Conservation (phyloP, 805 yeast genomes). For the Starmerella geochares region DNA sequence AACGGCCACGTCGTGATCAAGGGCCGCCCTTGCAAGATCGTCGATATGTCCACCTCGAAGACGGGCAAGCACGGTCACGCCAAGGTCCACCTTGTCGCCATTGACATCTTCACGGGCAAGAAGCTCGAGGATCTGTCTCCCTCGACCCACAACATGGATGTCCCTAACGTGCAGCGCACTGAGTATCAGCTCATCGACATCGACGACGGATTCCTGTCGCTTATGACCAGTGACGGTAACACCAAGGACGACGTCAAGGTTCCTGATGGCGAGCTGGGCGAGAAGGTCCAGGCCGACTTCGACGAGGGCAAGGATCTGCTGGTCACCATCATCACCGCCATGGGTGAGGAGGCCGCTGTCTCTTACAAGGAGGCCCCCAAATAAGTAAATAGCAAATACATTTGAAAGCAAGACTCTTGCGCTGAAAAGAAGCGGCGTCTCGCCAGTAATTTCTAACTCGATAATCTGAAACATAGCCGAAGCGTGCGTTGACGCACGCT, state of each 20-base stretch:
- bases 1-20: conserved; percentile 98
- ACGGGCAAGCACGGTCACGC: conserved; percentile 99
- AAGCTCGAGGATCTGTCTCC: conserved; percentile 99
- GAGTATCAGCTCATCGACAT: conserved; percentile 95
- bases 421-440: not conserved
- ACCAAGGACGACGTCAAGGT: conserved; percentile 98
- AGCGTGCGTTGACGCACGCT: too few relatives aligned
- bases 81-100: conserved; percentile 98
- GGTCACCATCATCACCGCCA: conserved; percentile 93
- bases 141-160: conserved; percentile 99
- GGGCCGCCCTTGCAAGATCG: conserved; percentile 99
- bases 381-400: conserved; percentile 5
- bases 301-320: conserved; percentile 97
- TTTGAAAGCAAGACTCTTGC: not conserved
- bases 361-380: conserved; percentile 95
- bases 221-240: conserved; percentile 95
- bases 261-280: conserved; percentile 98
- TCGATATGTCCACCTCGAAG: conserved; percentile 99
- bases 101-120: conserved; percentile 98
- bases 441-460: not conserved
- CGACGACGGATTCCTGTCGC: conserved; percentile 94
- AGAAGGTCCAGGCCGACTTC: conserved; percentile 78
- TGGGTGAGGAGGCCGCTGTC: conserved; percentile 99
- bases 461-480: too few relatives aligned
- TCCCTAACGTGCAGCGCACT: conserved; percentile 90